These are phyloP conservation scores for Aspergillus sp. DNA, from an alignment of 2,329 filamentous ascomycete species.

Conservation along the genomic window DNA sequence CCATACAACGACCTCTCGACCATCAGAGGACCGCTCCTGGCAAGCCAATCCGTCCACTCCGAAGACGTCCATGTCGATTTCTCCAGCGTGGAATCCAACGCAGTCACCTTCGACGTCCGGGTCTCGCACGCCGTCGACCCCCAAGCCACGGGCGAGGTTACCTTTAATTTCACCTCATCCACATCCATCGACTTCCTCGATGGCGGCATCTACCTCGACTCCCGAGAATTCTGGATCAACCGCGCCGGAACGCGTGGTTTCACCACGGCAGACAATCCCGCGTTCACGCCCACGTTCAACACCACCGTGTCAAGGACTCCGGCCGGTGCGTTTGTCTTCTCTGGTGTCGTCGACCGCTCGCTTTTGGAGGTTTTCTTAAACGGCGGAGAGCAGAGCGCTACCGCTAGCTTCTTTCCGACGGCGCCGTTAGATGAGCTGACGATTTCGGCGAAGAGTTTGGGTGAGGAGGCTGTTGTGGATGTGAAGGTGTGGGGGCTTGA, in stretches of 20 bases:
- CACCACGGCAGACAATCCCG: constrained; percentile 35
- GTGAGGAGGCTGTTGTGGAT: constrained; percentile 1
- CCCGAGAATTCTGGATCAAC: constrained; percentile 44
- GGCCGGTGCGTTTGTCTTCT: constrained; percentile 31
- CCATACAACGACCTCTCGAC: constrained; percentile 41
- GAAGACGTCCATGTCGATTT: constrained; percentile 44
- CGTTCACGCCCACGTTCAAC: constrained; percentile 48
- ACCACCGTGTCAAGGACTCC: constrained; percentile 12
- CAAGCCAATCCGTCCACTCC: constrained; percentile 24
- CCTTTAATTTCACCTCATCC: constrained; percentile 46
- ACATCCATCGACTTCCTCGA: constrained; percentile 40
- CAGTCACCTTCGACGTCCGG: constrained; percentile 46
- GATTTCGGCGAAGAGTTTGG: constrained; percentile 6
- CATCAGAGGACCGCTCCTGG: constrained; percentile 34
- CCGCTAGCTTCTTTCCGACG: constrained; percentile 43
- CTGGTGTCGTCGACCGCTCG: constrained; percentile 45
- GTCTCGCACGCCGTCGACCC: constrained; percentile 38
- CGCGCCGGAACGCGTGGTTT: constrained; percentile 42
- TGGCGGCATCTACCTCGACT: constrained; percentile 42
- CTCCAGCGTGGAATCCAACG: constrained; percentile 39
- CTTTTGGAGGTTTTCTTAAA: constrained; percentile 50
- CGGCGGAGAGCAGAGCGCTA: constrained; percentile 41
- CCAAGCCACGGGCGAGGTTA: constrained; percentile 33
- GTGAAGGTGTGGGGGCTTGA: constrained; percentile 29
- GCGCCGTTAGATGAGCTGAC: constrained; percentile 21